Evolutionary conservation across 148 eudicot species (phyloP).

Genomic region (Chenopodium quinoa): DNA sequence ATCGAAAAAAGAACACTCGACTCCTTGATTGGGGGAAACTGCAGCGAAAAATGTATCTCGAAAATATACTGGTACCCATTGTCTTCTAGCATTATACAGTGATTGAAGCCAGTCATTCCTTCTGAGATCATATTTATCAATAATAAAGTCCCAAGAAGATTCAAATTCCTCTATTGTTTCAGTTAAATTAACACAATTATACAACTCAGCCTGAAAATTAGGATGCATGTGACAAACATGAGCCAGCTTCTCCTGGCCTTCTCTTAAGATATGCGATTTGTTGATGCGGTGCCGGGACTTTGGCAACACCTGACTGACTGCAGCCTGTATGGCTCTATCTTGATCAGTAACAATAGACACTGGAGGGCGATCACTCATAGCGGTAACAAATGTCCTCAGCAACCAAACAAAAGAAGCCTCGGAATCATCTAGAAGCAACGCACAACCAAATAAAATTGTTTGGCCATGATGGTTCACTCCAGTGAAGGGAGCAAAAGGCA

Average conservation of each 20-base stretch:
- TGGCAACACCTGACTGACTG: slow-evolving; percentile 68
- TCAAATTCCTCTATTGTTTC: slow-evolving; percentile 89
- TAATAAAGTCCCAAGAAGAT: slow-evolving; percentile 62
- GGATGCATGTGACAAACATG: slow-evolving; percentile 61
- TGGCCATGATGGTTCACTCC: slow-evolving; percentile 95
- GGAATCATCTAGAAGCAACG: slow-evolving; percentile 86
- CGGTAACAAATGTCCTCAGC: slow-evolving; percentile 79
- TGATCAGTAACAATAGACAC: slow-evolving; percentile 70
- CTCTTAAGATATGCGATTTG: slow-evolving; percentile 84
- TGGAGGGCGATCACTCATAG: slow-evolving; percentile 71
- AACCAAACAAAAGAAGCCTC: slow-evolving; percentile 87
- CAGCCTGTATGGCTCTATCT: slow-evolving; percentile 57
- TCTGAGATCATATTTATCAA: slow-evolving; percentile 70
- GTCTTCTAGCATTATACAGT: slow-evolving; percentile 51
- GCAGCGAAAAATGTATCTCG: slow-evolving; percentile 85
- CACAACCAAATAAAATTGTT: slow-evolving; percentile 77
- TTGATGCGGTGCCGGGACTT: slow-evolving; percentile 67
- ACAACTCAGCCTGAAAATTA: slow-evolving; percentile 73
- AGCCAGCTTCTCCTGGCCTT: slow-evolving; percentile 73
- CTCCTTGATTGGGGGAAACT: slow-evolving; percentile 51
- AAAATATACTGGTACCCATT: slow-evolving; percentile 88
- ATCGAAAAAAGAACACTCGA: slow-evolving; percentile 68
- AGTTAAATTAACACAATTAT: slow-evolving; percentile 80
- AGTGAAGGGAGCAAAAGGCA: slow-evolving; percentile 79
- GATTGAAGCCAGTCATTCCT: slow-evolving; percentile 82